phyloP scores from a whole-genome alignment of 352 stramenopile genomes.

The Phytophthora litchii region DNA sequence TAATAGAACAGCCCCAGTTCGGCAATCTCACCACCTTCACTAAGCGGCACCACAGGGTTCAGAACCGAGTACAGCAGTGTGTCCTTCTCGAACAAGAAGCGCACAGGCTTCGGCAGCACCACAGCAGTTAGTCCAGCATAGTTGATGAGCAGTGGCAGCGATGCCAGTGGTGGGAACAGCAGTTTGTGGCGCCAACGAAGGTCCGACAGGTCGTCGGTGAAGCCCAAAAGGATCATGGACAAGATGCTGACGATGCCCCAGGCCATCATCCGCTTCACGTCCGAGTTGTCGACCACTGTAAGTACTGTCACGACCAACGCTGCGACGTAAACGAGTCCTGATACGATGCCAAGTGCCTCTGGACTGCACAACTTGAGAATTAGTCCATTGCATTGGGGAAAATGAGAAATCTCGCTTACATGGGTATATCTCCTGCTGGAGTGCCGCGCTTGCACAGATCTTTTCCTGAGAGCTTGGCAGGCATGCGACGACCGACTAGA shows the following conservation, averaged over 20 bases:
- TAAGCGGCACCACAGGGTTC: constrained; percentile 67
- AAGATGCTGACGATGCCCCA: constrained; percentile 85
- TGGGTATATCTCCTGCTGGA: constrained; percentile 83
- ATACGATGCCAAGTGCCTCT: constrained; percentile 89
- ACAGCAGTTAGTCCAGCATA: constrained; percentile 97
- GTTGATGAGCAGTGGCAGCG: constrained; percentile 95
- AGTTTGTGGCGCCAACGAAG: constrained; percentile 97
- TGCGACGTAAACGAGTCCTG: constrained; percentile 83
- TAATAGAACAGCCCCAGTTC: constrained; percentile 96
- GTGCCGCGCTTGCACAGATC: constrained; percentile 94
- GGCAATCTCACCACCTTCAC: constrained; percentile 85
- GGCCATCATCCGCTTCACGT: constrained; percentile 79
- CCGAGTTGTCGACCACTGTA: constrained; percentile 64
- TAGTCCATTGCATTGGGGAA: constrained; percentile 1
- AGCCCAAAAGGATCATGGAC: constrained; percentile 94
- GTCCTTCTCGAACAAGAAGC: constrained; percentile 74
- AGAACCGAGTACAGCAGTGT: constrained; percentile 63
- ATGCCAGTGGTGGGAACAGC: constrained; percentile 95
- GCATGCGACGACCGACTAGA: constrained; percentile 59
- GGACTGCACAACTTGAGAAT: constrained; percentile 46
- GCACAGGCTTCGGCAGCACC: constrained; percentile 91
- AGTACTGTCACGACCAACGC: constrained; percentile 75
- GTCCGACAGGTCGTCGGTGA: constrained; percentile 97
- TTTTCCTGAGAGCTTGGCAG: constrained; percentile 89
- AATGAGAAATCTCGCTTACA: constrained; percentile 49